Evolutionary conservation across 129 eudicot species (phyloP).

Genomic region (Tagetes erecta): DNA sequence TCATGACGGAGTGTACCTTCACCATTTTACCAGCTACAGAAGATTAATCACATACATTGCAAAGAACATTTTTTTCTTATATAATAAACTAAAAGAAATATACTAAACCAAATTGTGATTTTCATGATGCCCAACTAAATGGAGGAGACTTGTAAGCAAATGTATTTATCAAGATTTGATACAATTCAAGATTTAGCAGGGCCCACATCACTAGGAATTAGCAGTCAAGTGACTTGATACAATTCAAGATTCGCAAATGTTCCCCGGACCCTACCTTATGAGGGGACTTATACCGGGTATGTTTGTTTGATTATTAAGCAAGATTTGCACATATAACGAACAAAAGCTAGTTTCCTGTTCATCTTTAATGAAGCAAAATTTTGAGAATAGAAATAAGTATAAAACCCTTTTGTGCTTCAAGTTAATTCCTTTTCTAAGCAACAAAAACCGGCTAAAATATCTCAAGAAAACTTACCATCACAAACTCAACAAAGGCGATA

Average conservation of each 20-base stretch:
- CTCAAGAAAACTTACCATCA: conserved; percentile 54
- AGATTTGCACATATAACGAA: neutral
- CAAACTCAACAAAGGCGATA: conserved; percentile 96
- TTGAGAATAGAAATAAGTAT: neutral
- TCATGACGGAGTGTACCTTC: neutral
- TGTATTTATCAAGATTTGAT: neutral
- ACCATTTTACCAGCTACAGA: neutral
- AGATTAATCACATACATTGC: neutral
- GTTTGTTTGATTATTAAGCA: too few species aligned
- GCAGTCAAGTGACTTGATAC: neutral
- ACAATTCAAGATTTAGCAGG: conserved; percentile 13
- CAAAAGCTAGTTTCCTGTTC: neutral
- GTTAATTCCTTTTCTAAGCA: conserved; percentile 5
- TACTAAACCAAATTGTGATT: neutral
- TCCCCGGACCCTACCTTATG: too few species aligned
- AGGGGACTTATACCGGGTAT: too few species aligned
- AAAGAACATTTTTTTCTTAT: neutral
- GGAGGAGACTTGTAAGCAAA: neutral
- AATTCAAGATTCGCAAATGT: too few species aligned
- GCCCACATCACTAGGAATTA: conserved; percentile 1
- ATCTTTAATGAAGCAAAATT: neutral
- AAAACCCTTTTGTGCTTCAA: neutral
- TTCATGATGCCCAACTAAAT: neutral
- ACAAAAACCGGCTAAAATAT: neutral
- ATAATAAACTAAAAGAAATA: neutral